Percentiles rank a stretch among this genome's conserved stretches.
phyloP scores from a whole-genome alignment of 2,329 filamentous ascomycete species.

The Whalleya microplaca region DNA sequence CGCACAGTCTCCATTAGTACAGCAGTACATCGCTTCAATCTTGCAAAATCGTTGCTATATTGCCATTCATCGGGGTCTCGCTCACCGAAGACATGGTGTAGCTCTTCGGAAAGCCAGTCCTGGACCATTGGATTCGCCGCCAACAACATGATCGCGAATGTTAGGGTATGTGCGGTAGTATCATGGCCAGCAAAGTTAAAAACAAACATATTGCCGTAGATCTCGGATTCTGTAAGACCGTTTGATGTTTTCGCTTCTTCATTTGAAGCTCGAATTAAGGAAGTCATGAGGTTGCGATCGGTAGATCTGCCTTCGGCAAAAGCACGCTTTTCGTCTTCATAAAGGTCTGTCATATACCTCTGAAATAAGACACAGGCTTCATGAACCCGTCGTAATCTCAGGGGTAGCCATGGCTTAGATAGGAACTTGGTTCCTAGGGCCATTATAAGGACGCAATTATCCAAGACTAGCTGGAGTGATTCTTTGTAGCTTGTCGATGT shows the following conservation, averaged over 20 bases:
- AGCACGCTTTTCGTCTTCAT: conserved; percentile 37
- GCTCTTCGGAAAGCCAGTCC: conserved; percentile 48
- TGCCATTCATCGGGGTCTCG: conserved; percentile 11
- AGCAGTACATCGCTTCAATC: conserved; percentile 45
- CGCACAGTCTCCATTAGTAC: conserved; percentile 48
- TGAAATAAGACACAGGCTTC: conserved; percentile 34
- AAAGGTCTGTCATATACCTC: conserved; percentile 34
- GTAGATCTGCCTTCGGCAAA: conserved; percentile 1
- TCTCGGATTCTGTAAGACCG: conserved; percentile 44
- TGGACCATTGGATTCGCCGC: conserved; percentile 49
- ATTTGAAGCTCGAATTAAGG: conserved; percentile 29
- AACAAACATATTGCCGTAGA: conserved; percentile 38
- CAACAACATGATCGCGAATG: conserved; percentile 47
- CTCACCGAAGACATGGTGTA: conserved; percentile 26
- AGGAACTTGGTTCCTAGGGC: conserved; percentile 32
- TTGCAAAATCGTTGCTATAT: conserved; percentile 40
- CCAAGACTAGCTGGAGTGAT: conserved; percentile 34
- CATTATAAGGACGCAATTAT: conserved; percentile 38
- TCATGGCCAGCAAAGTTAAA: conserved; percentile 50
- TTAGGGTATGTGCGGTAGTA: conserved; percentile 50
- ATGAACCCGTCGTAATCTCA: conserved; percentile 19
- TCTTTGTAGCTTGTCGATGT: conserved; percentile 32
- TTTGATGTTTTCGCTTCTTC: conserved; percentile 26
- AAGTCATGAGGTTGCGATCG: conserved; percentile 25
- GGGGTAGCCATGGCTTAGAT: conserved; percentile 26